A percentile compares a stretch with the other conserved stretches of the same genome.
phyloP scores from a whole-genome alignment of 177 flowering plant species.

The Tripterygium wilfordii region DNA sequence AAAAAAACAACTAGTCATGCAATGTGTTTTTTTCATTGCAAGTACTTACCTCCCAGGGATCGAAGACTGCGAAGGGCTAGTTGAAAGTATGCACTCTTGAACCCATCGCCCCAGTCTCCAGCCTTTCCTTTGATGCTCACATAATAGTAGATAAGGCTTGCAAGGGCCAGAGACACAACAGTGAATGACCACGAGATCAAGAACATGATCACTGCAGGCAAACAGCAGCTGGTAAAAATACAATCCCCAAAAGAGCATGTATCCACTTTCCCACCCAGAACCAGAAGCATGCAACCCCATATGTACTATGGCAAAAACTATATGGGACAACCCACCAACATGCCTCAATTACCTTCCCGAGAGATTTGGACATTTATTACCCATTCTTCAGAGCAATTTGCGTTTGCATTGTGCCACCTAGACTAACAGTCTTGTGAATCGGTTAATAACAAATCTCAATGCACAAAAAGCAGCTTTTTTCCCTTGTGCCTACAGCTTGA shows the following conservation, averaged over 20 bases:
- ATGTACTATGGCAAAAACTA: not conserved
- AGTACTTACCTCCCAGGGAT: constrained; percentile 89
- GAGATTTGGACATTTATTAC: no score
- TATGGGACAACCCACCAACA: no score
- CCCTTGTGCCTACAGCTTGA: no score
- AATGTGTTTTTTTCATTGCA: no score
- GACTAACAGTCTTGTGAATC: no score
- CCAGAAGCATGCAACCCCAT: not conserved
- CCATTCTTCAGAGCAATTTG: no score
- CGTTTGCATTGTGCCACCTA: no score
- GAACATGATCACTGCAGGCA: constrained; percentile 95
- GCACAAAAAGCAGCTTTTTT: no score
- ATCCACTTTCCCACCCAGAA: not conserved
- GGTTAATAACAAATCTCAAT: no score
- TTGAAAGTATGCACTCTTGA: constrained; percentile 99
- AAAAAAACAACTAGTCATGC: no score
- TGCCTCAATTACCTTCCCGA: no score
- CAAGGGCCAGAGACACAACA: constrained; percentile 89
- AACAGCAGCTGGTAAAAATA: constrained; percentile 3
- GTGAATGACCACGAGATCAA: constrained; percentile 98
- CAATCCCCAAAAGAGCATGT: not conserved
- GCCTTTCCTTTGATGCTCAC: constrained; percentile 97
- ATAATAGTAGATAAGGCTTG: constrained; percentile 91
- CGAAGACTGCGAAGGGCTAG: constrained; percentile 97
- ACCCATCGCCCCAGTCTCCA: constrained; percentile 99